Percentiles rank a stretch among this genome's conserved stretches.
These are phyloP conservation scores for Xylaria sp. DNA, from an alignment of 2,329 filamentous ascomycete species.

Conservation along the genomic window DNA sequence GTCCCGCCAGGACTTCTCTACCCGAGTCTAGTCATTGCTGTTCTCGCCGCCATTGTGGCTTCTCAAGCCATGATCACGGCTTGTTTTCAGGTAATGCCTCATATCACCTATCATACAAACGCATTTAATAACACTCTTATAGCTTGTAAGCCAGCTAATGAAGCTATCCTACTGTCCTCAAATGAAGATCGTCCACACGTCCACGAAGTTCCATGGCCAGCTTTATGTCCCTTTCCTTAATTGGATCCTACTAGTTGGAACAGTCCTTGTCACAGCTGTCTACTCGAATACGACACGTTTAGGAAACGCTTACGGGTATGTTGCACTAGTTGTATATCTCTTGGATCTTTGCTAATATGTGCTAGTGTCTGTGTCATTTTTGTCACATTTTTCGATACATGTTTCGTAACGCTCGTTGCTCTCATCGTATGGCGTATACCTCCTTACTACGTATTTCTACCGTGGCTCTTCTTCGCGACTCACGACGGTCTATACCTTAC, in stretches of 20 bases:
- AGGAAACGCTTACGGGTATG: conserved; percentile 76
- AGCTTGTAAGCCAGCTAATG: conserved; percentile 64
- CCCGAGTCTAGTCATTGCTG: conserved; percentile 73
- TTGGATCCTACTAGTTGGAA: conserved; percentile 80
- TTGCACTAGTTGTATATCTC: background rate
- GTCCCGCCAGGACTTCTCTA: conserved; percentile 75
- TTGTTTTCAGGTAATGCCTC: conserved; percentile 63
- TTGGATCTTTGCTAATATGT: background rate
- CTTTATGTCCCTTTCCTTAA: conserved; percentile 81
- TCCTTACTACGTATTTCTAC: conserved; percentile 67
- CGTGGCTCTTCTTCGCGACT: conserved; percentile 72
- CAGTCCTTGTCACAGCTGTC: conserved; percentile 77
- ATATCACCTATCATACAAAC: background rate
- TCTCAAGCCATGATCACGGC: conserved; percentile 83
- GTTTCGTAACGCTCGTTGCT: conserved; percentile 77
- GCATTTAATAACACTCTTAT: conserved; percentile 22
- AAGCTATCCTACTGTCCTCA: conserved; percentile 78
- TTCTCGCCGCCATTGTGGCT: conserved; percentile 78
- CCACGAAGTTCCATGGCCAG: conserved; percentile 76
- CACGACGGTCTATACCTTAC: conserved; percentile 78
- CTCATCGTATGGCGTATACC: conserved; percentile 77
- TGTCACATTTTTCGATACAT: conserved; percentile 82
- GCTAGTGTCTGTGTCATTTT: conserved; percentile 76
- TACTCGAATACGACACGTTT: conserved; percentile 74
- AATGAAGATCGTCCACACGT: conserved; percentile 78